phyloP scores from a whole-genome alignment of 176 grass and related monocot species.

The Canna indica region DNA sequence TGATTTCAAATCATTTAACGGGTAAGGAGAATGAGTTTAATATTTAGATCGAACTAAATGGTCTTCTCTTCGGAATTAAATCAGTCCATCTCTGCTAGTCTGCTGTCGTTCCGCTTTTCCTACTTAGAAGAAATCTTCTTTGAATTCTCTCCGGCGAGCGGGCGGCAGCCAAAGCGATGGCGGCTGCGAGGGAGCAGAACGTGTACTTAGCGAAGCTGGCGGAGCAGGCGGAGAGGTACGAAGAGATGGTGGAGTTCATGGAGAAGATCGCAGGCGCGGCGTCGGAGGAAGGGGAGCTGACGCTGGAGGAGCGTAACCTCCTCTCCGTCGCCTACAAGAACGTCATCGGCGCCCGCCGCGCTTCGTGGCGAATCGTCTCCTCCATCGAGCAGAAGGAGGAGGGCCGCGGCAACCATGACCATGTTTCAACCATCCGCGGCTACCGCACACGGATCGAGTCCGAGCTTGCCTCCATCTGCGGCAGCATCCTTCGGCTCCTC shows the following conservation, averaged over 20 bases:
- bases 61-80: neutral
- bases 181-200: constrained; percentile 55
- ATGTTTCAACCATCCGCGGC: constrained; percentile 40
- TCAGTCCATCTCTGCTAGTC: neutral
- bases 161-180: constrained; percentile 2
- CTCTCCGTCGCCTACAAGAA: too few relatives aligned
- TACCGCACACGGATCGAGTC: constrained; percentile 78
- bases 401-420: constrained; percentile 42
- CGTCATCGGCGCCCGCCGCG: too few relatives aligned
- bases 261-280: constrained; percentile 64
- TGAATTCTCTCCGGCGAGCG: neutral
- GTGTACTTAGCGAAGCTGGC: constrained; percentile 97
- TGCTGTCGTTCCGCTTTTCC: neutral
- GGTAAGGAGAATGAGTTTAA: neutral
- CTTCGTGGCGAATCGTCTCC: too few relatives aligned
- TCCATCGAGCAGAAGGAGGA: too few relatives aligned
- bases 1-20: neutral
- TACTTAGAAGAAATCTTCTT: neutral
- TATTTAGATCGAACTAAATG: neutral
- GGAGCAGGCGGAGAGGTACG: constrained; percentile 97
- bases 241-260: constrained; percentile 99
- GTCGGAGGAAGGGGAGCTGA: constrained; percentile 46
- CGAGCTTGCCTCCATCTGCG: constrained; percentile 78
- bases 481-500: constrained; percentile 75
- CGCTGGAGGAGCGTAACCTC: constrained; percentile 95